These are phyloP conservation scores for Aciculoconidium aculeatum DNA, from an alignment of 805 yeast species.

Conservation along the genomic window DNA sequence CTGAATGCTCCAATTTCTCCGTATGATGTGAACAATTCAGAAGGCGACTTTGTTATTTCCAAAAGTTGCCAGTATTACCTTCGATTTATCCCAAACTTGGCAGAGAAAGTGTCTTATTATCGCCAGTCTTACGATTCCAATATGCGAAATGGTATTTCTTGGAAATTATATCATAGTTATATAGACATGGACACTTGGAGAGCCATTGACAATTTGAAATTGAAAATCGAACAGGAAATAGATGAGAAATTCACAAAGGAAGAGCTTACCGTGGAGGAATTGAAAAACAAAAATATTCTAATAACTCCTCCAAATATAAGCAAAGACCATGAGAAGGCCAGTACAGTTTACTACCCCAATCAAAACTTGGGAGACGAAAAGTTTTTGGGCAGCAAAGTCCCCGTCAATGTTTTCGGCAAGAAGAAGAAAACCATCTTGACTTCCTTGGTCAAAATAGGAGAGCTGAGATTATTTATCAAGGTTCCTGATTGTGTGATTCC, in stretches of 20 bases:
- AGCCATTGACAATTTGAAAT: conserved; percentile 20
- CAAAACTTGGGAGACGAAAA: neutral
- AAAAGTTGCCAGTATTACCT: conserved; percentile 30
- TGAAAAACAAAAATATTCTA: conserved; percentile 29
- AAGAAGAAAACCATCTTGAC: conserved; percentile 34
- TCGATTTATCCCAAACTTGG: conserved; percentile 35
- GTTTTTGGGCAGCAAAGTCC: conserved; percentile 19
- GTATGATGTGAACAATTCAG: conserved; percentile 29
- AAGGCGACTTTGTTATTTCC: conserved; percentile 31
- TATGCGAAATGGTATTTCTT: conserved; percentile 33
- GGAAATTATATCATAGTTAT: conserved; percentile 23
- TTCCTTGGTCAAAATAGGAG: conserved; percentile 27
- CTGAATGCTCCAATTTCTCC: conserved; percentile 24
- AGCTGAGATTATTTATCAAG: conserved; percentile 24
- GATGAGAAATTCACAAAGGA: conserved; percentile 22
- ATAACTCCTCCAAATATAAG: no score
- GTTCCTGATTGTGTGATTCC: conserved; percentile 31
- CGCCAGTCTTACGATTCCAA: conserved; percentile 21
- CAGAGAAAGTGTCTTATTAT: conserved; percentile 20
- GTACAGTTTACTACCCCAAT: neutral
- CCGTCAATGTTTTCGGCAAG: conserved; percentile 24
- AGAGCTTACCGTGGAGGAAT: conserved; percentile 22
- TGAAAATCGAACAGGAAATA: conserved; percentile 32
- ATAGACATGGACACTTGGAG: conserved; percentile 29
- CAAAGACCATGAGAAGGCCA: no score